phyloP scores from a whole-genome alignment of 768 basidiomycete species.

The Suillus paluster region DNA sequence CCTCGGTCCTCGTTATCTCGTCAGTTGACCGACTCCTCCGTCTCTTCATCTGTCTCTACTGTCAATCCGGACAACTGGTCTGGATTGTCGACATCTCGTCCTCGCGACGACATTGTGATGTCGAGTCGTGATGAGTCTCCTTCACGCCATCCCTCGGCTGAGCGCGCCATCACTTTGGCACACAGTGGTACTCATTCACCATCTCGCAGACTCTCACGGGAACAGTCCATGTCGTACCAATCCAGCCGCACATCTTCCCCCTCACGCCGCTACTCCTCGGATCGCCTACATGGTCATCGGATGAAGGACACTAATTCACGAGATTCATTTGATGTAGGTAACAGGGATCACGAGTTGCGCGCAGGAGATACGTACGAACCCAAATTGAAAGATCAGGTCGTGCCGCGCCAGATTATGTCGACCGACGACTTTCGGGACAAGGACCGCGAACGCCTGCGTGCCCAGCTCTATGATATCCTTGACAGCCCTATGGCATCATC shows the following conservation, averaged over 20 bases:
- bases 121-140: conserved; percentile 26
- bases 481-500: conserved; percentile 46
- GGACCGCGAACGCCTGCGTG: conserved; percentile 31
- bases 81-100: conserved; percentile 22
- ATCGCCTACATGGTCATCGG: conserved; percentile 28
- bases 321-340: conserved; percentile 19
- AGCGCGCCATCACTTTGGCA: conserved; percentile 31
- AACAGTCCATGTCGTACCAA: conserved; percentile 30
- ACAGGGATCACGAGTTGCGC: conserved; percentile 30
- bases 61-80: conserved; percentile 1
- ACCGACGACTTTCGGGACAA: conserved; percentile 30
- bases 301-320: conserved; percentile 26
- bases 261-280: conserved; percentile 26
- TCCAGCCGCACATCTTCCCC: conserved; percentile 33
- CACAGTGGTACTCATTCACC: conserved; percentile 28
- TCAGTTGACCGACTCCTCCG: not conserved
- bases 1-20: conserved; percentile 27
- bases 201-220: conserved; percentile 15
- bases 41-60: not conserved
- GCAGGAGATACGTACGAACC: conserved; percentile 23
- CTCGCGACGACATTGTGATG: conserved; percentile 19
- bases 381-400: conserved; percentile 32
- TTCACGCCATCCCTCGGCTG: conserved; percentile 27
- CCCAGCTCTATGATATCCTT: conserved; percentile 53
- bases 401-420: conserved; percentile 20